Evolutionary conservation across 805 yeast genomes (phyloP), one percentile per base, ranked within the genome.

Genomic region (Yarrowia phangngaensis): DNA sequence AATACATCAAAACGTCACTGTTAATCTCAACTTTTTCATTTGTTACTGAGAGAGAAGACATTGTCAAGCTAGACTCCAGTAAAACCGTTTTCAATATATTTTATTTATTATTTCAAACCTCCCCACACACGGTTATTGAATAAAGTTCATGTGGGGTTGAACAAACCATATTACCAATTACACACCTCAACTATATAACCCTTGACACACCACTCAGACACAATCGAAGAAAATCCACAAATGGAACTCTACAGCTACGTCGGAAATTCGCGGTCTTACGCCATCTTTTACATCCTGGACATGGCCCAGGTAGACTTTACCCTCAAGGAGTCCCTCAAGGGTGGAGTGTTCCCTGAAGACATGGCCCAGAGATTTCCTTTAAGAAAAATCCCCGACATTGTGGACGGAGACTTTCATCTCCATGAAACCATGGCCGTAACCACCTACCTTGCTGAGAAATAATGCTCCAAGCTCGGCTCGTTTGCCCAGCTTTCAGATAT

Each of bases 381-480:
- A 58, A 66, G 65, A 55, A 74, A 71, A 65, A 71, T 75, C 55
- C 88, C 88, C 56, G 76, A 78, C 58, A 57, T 73, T 60, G 84
- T 83, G 51, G 76, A 79, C 53, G 76, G 80, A 61, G 88, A 88
- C 34, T 73, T 70, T 70, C 73, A 73, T 61, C 71, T 82, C 60
- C 67, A 70, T 58, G 88, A 82, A 72, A 69, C 72, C 55, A 72
- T 79, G 60, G 86, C 89, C 58, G 69, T 83, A 61, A 57, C 71
- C 54, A 58, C 73, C 64, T 78, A 81, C 15, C 41, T 45, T 14
- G 40, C 28, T 2, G 20, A 32, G 8, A 41, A 41, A 24, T 26
- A 24, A 19, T 20, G 13, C 11, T 13, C 7, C 14, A 14, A 45
- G 22, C 70, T 64, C 52, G 60, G 67, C 50, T 72, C 82, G 56